Evolutionary conservation across 1,284 basidiomycete genomes (phyloP).

Genomic region (Melampsora americana): DNA sequence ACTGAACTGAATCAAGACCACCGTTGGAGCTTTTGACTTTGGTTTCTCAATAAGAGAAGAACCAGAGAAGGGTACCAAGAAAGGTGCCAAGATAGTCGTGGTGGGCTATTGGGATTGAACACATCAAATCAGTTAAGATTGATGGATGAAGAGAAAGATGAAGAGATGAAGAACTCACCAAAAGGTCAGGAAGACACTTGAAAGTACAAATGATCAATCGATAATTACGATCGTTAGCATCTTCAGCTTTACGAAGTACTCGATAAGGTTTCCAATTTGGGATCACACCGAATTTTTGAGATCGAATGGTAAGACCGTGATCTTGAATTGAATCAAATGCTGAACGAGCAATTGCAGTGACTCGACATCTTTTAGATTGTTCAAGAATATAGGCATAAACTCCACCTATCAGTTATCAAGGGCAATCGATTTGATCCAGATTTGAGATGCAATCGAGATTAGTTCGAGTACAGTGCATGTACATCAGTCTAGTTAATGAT

Average conservation of each 20-base stretch:
- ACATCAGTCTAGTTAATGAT: neutral
- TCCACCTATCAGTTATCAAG: conserved; percentile 3
- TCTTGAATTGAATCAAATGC: conserved; percentile 15
- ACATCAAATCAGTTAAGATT: neutral
- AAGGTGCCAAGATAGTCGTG: conserved; percentile 35
- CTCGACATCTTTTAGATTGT: conserved; percentile 24
- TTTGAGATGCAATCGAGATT: too few species aligned
- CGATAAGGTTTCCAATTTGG: conserved; percentile 45
- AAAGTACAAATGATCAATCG: conserved; percentile 21
- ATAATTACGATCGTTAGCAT: conserved; percentile 44
- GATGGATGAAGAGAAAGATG: neutral
- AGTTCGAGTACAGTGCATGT: too few species aligned
- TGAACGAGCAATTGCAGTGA: conserved; percentile 35
- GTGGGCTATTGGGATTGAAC: conserved; percentile 3
- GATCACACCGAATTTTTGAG: conserved; percentile 21
- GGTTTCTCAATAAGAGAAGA: neutral
- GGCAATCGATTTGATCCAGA: neutral
- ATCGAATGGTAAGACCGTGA: conserved; percentile 27
- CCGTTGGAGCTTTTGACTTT: conserved; percentile 4
- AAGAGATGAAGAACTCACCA: conserved; percentile 44
- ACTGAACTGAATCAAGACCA: conserved; percentile 38
- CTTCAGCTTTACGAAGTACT: conserved; percentile 44
- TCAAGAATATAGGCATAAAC: conserved; percentile 35
- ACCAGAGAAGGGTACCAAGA: conserved; percentile 18
- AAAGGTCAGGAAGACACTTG: conserved; percentile 47